A percentile compares a stretch with the other conserved stretches of the same genome.
phyloP scores from a whole-genome alignment of 805 yeast genomes.

The Pichia phayaonensis region DNA sequence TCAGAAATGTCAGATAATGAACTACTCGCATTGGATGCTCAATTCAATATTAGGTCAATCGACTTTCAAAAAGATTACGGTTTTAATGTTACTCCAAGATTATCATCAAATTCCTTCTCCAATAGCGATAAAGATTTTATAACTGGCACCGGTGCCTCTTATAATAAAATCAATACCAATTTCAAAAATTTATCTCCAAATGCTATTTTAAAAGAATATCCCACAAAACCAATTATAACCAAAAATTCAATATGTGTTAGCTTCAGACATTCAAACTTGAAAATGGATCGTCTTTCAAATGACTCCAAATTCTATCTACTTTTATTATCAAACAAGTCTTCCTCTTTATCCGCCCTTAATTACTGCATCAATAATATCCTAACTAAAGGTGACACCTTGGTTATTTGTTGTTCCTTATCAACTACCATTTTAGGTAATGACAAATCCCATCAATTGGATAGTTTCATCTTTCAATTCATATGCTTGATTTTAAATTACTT shows the following conservation, averaged over 20 bases:
- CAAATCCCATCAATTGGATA: slow-evolving; percentile 15
- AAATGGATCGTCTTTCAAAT: slow-evolving; percentile 12
- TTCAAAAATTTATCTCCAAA: slow-evolving; percentile 7
- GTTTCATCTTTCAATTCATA: slow-evolving; percentile 30
- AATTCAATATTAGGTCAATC: slow-evolving; percentile 34
- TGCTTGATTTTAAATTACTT: slow-evolving; percentile 30
- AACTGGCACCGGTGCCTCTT: background rate
- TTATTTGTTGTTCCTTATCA: slow-evolving; percentile 34
- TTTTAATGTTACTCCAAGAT: slow-evolving; percentile 8
- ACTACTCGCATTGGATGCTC: slow-evolving; percentile 46
- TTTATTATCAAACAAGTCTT: slow-evolving; percentile 55
- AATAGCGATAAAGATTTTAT: slow-evolving; percentile 12
- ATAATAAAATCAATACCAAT: slow-evolving; percentile 6
- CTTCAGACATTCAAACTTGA: slow-evolving; percentile 35
- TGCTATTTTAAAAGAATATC: slow-evolving; percentile 23
- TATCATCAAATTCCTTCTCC: slow-evolving; percentile 11
- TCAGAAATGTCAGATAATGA: slow-evolving; percentile 48
- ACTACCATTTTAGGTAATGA: slow-evolving; percentile 11
- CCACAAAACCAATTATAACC: slow-evolving; percentile 27
- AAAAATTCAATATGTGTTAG: slow-evolving; percentile 32
- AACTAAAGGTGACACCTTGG: slow-evolving; percentile 56
- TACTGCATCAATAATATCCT: slow-evolving; percentile 47
- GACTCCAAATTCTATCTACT: slow-evolving; percentile 30
- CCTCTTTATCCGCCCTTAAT: slow-evolving; percentile 71
- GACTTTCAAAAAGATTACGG: slow-evolving; percentile 29